Evolutionary conservation across 352 stramenopile genomes (phyloP).

Genomic region (Pythium dissimile): DNA sequence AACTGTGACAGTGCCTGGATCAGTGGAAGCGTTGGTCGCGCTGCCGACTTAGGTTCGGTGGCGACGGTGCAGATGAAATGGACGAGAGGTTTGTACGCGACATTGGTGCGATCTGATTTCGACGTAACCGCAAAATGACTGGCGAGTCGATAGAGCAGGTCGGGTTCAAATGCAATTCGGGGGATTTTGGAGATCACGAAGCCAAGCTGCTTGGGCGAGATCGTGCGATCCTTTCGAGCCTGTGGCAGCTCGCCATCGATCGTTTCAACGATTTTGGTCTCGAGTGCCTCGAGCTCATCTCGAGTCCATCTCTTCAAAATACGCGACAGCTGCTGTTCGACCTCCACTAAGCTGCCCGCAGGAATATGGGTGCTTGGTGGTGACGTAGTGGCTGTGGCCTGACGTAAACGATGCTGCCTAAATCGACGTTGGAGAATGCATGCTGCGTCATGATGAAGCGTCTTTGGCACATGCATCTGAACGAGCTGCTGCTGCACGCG

Average conservation of each 20-base stretch:
- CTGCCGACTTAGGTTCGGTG: conserved; percentile 28
- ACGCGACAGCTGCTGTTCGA: conserved; percentile 34
- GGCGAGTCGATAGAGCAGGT: conserved; percentile 36
- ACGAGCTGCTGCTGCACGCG: conserved; percentile 16
- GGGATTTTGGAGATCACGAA: conserved; percentile 50
- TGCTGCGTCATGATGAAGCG: conserved; percentile 41
- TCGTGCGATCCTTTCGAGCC: conserved; percentile 20
- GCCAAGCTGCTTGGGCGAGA: conserved; percentile 49
- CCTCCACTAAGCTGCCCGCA: conserved; percentile 1
- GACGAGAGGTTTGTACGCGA: conserved; percentile 43
- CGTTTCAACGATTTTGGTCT: conserved; percentile 30
- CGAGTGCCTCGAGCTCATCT: conserved; percentile 34
- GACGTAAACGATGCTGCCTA: conserved; percentile 13
- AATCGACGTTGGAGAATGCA: conserved; percentile 20
- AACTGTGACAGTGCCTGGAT: conserved; percentile 28
- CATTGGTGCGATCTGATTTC: conserved; percentile 1
- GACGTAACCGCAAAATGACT: conserved; percentile 35
- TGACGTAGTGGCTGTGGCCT: background rate
- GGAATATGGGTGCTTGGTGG: background rate
- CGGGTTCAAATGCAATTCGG: conserved; percentile 36
- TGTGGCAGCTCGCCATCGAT: conserved; percentile 39
- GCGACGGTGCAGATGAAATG: conserved; percentile 43
- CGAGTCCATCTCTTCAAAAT: conserved; percentile 38
- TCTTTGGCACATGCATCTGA: conserved; percentile 30
- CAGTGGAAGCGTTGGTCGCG: conserved; percentile 21